Conservation (phyloP, 768 basidiomycete species). For the Piloderma croceum region DNA sequence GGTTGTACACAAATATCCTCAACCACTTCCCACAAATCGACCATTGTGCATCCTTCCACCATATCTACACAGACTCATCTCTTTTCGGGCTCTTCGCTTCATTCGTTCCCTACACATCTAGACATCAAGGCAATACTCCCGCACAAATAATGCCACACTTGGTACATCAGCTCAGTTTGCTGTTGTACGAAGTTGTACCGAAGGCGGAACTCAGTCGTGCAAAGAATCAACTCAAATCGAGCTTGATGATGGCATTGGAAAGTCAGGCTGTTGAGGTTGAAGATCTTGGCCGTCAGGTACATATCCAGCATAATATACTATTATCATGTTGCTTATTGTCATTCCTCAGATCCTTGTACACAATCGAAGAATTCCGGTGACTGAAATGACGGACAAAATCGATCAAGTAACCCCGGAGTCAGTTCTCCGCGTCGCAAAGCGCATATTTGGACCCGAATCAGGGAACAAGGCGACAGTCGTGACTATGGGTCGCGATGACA, state of each 20-base stretch:
- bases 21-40: constrained; percentile 93
- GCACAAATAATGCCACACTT: constrained; percentile 77
- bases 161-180: constrained; percentile 78
- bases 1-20: constrained; percentile 91
- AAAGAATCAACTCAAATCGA: constrained; percentile 92
- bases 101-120: constrained; percentile 62
- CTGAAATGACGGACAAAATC: constrained; percentile 87
- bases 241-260: constrained; percentile 92
- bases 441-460: constrained; percentile 63
- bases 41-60: constrained; percentile 95
- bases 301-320: constrained; percentile 5
- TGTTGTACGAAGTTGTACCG: constrained; percentile 67
- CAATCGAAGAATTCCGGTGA: constrained; percentile 75
- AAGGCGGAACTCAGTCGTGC: constrained; percentile 73
- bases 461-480: constrained; percentile 72
- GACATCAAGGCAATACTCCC: constrained; percentile 57
- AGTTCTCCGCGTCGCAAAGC: constrained; percentile 68
- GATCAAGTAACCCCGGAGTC: constrained; percentile 68
- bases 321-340: constrained; percentile 3
- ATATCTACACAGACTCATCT: constrained; percentile 92
- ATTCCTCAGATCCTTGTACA: constrained; percentile 72
- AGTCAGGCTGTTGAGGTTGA: constrained; percentile 81
- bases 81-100: constrained; percentile 89
- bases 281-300: constrained; percentile 85
- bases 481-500: constrained; percentile 75